Evolutionary conservation across 2,329 filamentous ascomycete species (phyloP).

Genomic region (Pyrenophora teres): DNA sequence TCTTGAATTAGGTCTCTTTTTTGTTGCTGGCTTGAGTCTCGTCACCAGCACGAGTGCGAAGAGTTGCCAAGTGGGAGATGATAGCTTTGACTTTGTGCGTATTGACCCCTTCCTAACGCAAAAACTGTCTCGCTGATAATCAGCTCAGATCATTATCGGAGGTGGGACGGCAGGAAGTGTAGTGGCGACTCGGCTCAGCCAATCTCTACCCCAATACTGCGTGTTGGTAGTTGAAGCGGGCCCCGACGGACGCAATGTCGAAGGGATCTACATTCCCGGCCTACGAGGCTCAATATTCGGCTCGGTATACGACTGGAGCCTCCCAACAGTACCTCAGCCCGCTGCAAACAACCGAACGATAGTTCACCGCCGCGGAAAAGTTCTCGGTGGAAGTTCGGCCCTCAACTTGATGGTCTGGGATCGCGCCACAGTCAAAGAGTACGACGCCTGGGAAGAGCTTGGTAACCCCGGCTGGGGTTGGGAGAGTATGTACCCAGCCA

Average conservation of each 20-base stretch:
- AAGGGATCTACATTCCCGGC: constrained; percentile 27
- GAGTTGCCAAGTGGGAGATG: background rate
- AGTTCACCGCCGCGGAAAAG: constrained; percentile 24
- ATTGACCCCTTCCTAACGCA: background rate
- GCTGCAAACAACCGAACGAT: constrained; percentile 42
- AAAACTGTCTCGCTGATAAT: background rate
- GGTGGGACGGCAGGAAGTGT: constrained; percentile 29
- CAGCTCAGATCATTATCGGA: constrained; percentile 14
- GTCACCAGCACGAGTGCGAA: background rate
- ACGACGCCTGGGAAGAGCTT: constrained; percentile 61
- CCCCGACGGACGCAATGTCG: constrained; percentile 30
- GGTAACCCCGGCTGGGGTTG: constrained; percentile 63
- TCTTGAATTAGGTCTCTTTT: background rate
- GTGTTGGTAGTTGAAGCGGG: constrained; percentile 28
- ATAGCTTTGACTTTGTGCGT: constrained; percentile 7
- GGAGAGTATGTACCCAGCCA: constrained; percentile 48
- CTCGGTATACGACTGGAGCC: constrained; percentile 40
- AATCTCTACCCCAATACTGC: constrained; percentile 24
- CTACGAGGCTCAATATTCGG: constrained; percentile 27
- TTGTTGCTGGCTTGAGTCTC: background rate
- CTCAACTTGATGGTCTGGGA: constrained; percentile 46
- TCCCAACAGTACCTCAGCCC: constrained; percentile 50
- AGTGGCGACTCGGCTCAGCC: constrained; percentile 32
- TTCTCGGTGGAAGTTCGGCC: constrained; percentile 42
- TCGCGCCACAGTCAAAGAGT: constrained; percentile 39